Evolutionary conservation across 1,284 basidiomycete species (phyloP), one percentile per base, ranked within the genome.

Genomic region (Retiboletus fuscus): DNA sequence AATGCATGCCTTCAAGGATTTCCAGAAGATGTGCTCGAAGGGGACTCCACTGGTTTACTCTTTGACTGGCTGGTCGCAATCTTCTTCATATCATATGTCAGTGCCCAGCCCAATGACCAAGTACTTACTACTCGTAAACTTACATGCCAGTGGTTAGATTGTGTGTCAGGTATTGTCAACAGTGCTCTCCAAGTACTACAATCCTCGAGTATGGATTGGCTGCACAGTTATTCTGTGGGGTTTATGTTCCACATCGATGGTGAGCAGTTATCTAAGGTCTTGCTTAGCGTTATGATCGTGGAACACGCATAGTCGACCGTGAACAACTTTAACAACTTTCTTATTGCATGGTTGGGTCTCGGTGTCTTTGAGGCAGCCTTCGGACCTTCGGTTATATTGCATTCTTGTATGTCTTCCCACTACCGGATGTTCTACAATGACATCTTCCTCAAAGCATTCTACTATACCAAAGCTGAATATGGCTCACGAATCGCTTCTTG

Each of bases 11-110:
- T 94, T 51, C 92, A 92, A 80, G 91, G 91, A 3, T 82, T 94
- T 6, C 87, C 91, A 2, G 78, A 87, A 58, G 92, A 93, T 73
- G 81, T 86, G 18, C 87, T 94, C 8, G 85, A 85, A 41, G 92
- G 92, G 4, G 93, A 94, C 76, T 87, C 87, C 12, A 90, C 89
- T 0, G 93, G 93, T 4, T 74, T 85, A 22, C 82, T 89, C 30
- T 94, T 92, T 76, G 92, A 93, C 77, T 93, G 92, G 92, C 82
- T 93, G 65, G 92, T 90, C 71, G 92, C 93, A 1, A 86, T 87
- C 6, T 94, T 94, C 81, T 94, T 90, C 82, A 89, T 94, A 81
- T 89, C 93, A 71, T 94, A 93, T 77, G 92, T 92, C 72, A 66
- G 89, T 83, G 15, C 26, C n/a, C 15, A 62, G 7, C 49, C 30